Percentiles rank a stretch among this genome's conserved stretches.
These are phyloP conservation scores for Candida sakaeoensis DNA, from an alignment of 805 yeast species.

Conservation along the genomic window DNA sequence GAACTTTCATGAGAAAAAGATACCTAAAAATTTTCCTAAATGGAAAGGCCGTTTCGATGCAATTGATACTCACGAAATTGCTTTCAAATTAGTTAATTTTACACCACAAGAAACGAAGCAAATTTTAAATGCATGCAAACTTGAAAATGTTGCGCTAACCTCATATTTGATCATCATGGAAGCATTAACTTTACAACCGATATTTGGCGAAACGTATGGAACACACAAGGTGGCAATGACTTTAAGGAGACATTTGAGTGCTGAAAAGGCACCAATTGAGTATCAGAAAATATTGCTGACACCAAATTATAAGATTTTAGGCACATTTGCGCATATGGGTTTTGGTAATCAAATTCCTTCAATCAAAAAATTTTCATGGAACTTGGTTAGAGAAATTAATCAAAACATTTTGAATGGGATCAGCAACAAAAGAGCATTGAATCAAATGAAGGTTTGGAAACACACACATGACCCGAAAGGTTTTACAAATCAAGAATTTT, in stretches of 20 bases:
- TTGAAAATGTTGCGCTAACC: slow-evolving; percentile 29
- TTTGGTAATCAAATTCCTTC: slow-evolving; percentile 29
- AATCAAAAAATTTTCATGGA: slow-evolving; percentile 30
- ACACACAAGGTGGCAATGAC: slow-evolving; percentile 30
- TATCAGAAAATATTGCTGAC: slow-evolving; percentile 17
- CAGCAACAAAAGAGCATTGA: slow-evolving; percentile 22
- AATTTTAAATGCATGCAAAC: slow-evolving; percentile 26
- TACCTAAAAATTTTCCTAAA: slow-evolving; percentile 18
- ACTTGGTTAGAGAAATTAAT: slow-evolving; percentile 20
- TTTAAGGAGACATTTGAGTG: slow-evolving; percentile 23
- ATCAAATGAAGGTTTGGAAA: slow-evolving; percentile 18
- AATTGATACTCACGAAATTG: slow-evolving; percentile 14
- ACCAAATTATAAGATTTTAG: slow-evolving; percentile 24
- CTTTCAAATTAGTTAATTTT: slow-evolving; percentile 26
- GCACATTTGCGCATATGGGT: slow-evolving; percentile 33
- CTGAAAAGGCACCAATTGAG: slow-evolving; percentile 11
- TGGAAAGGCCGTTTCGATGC: slow-evolving; percentile 31
- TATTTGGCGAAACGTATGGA: slow-evolving; percentile 24
- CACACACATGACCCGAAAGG: slow-evolving; percentile 12
- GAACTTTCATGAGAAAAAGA: slow-evolving; percentile 18
- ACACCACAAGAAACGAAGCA: slow-evolving; percentile 19
- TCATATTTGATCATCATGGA: slow-evolving; percentile 24
- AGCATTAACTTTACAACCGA: slow-evolving; percentile 25
- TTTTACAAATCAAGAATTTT: slow-evolving; percentile 19
- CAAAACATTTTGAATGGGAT: slow-evolving; percentile 16